Conservation (phyloP, 306 rosid species). For the Cicer bijugum region DNA sequence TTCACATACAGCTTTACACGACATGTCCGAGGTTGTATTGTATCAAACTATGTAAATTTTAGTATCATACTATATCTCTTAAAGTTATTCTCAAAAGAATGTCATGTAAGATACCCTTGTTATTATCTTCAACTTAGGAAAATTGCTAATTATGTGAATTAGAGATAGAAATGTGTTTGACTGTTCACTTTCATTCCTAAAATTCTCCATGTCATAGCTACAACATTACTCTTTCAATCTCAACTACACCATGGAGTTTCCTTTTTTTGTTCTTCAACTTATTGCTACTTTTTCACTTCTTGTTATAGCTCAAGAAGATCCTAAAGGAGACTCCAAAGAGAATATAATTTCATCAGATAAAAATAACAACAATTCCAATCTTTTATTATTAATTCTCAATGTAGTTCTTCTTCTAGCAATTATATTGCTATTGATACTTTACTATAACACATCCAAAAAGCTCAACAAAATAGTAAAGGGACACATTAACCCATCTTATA, state of each 20-base stretch:
- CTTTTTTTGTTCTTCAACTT: slow-evolving; percentile 28
- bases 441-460: slow-evolving; percentile 54
- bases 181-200: slow-evolving; percentile 7
- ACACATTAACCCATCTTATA: slow-evolving; percentile 4
- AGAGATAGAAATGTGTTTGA: slow-evolving; percentile 21
- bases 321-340: slow-evolving; percentile 43
- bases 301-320: slow-evolving; percentile 45
- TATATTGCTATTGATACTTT: slow-evolving; percentile 52
- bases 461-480: slow-evolving; percentile 51
- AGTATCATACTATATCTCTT: slow-evolving; percentile 24
- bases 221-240: slow-evolving; percentile 37
- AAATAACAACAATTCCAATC: slow-evolving; percentile 1
- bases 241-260: slow-evolving; percentile 38
- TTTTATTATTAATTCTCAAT: slow-evolving; percentile 43
- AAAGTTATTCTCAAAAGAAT: slow-evolving; percentile 44
- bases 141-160: slow-evolving; percentile 20
- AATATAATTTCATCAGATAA: slow-evolving; percentile 20
- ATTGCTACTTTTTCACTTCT: slow-evolving; percentile 29
- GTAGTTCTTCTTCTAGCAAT: slow-evolving; percentile 52
- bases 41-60: slow-evolving; percentile 21
- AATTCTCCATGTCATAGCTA: slow-evolving; percentile 27
- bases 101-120: slow-evolving; percentile 45
- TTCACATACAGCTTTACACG: slow-evolving; percentile 13
- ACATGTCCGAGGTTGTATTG: slow-evolving; percentile 37
- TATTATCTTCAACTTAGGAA: slow-evolving; percentile 41